Evolutionary conservation across 2,329 filamentous ascomycete species (phyloP).

Genomic region (Penicillium hordei): DNA sequence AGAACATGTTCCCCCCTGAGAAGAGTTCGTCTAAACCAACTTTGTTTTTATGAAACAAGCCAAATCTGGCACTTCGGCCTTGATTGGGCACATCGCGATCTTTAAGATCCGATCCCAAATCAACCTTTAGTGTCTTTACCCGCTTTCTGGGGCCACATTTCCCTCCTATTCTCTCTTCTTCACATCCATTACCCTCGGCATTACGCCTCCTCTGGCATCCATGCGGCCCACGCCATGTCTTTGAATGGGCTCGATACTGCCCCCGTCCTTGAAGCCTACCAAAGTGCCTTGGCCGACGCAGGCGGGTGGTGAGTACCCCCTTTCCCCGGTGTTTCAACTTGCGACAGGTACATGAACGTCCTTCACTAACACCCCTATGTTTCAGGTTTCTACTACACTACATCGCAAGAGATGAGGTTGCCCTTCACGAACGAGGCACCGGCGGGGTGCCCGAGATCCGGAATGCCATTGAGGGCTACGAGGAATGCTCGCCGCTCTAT

Average conservation of each 20-base stretch:
- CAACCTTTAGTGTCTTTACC: conserved; percentile 1
- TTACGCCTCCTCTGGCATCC: conserved; percentile 14
- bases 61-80: not conserved
- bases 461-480: conserved; percentile 72
- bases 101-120: conserved; percentile 8
- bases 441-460: conserved; percentile 84
- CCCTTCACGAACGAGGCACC: conserved; percentile 71
- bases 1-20: conserved; percentile 21
- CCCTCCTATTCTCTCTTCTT: conserved; percentile 12
- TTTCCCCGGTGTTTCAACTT: conserved; percentile 2
- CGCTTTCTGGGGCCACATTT: conserved; percentile 13
- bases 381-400: conserved; percentile 93
- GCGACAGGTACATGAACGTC: not conserved
- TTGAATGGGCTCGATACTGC: conserved; percentile 88
- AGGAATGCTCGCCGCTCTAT: conserved; percentile 84
- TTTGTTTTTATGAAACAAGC: not conserved
- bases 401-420: conserved; percentile 80
- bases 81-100: conserved; percentile 11
- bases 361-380: conserved; percentile 8
- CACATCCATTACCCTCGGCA: conserved; percentile 5
- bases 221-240: conserved; percentile 67
- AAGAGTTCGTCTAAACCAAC: conserved; percentile 7
- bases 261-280: conserved; percentile 80
- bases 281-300: conserved; percentile 73
- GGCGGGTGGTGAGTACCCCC: conserved; percentile 80